These are phyloP conservation scores for Vanrija sp. DNA, from an alignment of 1,284 basidiomycete species.

Conservation along the genomic window DNA sequence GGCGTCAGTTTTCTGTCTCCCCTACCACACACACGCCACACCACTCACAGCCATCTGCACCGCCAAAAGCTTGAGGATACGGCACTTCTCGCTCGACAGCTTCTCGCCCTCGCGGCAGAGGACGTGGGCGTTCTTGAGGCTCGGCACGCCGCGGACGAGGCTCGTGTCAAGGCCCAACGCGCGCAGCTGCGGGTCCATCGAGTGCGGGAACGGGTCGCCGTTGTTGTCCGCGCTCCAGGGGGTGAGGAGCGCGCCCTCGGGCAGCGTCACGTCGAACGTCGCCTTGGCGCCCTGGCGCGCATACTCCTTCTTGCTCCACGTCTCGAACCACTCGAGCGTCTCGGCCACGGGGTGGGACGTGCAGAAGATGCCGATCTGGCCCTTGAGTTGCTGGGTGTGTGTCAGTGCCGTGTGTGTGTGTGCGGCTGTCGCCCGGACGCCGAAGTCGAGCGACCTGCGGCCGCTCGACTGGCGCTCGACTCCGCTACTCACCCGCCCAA, in stretches of 20 bases:
- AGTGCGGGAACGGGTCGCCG: constrained; percentile 80
- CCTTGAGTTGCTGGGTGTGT: constrained; percentile 70
- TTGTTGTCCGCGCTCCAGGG: constrained; percentile 62
- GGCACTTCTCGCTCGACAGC: constrained; percentile 77
- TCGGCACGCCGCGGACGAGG: constrained; percentile 84
- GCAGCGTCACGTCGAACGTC: constrained; percentile 68
- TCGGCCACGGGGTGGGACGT: constrained; percentile 83
- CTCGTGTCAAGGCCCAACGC: constrained; percentile 83
- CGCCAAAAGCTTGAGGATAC: constrained; percentile 81
- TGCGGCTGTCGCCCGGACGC: background rate
- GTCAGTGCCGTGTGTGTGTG: background rate
- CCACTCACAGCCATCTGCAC: constrained; percentile 67
- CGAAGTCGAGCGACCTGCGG: background rate
- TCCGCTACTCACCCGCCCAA: constrained; percentile 65
- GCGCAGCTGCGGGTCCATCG: constrained; percentile 92
- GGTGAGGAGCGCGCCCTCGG: constrained; percentile 57
- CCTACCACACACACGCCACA: background rate
- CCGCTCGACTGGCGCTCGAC: background rate
- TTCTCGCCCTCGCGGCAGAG: constrained; percentile 80
- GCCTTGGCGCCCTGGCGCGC: constrained; percentile 83
- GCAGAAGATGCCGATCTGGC: constrained; percentile 88
- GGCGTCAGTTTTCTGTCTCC: background rate
- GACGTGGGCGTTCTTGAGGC: constrained; percentile 71
- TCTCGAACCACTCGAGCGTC: constrained; percentile 89
- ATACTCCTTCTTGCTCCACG: constrained; percentile 86